Percentiles rank a stretch among this genome's conserved stretches.
Evolutionary conservation across 805 yeast species (phyloP).

Genomic region (Ascoidea rubescens): DNA sequence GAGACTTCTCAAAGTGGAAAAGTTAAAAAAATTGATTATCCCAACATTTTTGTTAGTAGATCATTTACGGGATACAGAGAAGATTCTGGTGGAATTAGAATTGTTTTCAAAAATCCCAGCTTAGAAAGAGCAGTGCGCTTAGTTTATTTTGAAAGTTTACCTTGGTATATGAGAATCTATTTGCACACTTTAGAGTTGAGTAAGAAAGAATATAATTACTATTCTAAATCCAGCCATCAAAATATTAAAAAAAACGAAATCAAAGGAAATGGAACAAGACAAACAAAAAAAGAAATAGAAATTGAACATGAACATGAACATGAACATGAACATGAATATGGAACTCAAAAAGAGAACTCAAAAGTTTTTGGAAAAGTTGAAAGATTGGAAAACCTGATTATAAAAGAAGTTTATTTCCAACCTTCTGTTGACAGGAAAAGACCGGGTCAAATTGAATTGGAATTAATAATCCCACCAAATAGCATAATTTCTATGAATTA

Average conservation of each 20-base stretch:
- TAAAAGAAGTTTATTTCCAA: slow-evolving; percentile 43
- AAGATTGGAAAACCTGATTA: slow-evolving; percentile 11
- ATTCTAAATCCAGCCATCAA: neutral
- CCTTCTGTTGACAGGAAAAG: slow-evolving; percentile 73
- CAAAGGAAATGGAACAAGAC: slow-evolving; percentile 3
- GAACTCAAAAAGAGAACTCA: slow-evolving; percentile 2
- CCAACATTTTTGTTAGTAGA: slow-evolving; percentile 50
- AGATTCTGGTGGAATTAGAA: slow-evolving; percentile 80
- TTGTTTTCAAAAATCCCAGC: slow-evolving; percentile 60
- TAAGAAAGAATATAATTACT: neutral
- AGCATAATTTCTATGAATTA: slow-evolving; percentile 50
- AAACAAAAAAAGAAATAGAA: too few species aligned
- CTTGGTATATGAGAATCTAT: slow-evolving; percentile 86
- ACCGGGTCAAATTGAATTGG: slow-evolving; percentile 73
- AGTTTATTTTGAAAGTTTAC: slow-evolving; percentile 66
- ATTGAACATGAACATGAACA: too few species aligned
- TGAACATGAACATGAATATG: slow-evolving; percentile 3
- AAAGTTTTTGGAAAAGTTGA: slow-evolving; percentile 5
- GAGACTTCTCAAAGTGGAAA: slow-evolving; percentile 1
- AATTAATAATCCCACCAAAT: slow-evolving; percentile 47
- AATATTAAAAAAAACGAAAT: slow-evolving; percentile 11
- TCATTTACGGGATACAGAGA: slow-evolving; percentile 87
- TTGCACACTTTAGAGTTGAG: slow-evolving; percentile 49
- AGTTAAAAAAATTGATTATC: slow-evolving; percentile 1
- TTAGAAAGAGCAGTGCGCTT: slow-evolving; percentile 28